Evolutionary conservation across 495 filamentous ascomycete genomes (phyloP).

Genomic region (Cercophora scortea): DNA sequence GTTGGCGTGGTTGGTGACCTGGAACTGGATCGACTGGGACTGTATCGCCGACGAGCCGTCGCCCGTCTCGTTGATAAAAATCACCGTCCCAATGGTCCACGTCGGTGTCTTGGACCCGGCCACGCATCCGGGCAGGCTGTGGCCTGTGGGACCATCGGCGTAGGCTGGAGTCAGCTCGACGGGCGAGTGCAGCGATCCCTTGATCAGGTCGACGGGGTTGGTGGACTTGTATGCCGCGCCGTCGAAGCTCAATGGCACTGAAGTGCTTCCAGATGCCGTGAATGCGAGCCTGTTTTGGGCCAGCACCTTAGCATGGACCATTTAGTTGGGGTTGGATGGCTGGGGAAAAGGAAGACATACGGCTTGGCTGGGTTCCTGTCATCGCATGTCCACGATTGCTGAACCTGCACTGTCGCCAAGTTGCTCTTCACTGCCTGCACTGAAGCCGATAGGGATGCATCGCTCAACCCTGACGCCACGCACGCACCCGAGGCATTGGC

Average conservation of each 20-base stretch:
- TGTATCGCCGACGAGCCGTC: not conserved
- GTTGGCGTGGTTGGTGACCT: slow-evolving; percentile 7
- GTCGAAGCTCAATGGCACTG: slow-evolving; percentile 2
- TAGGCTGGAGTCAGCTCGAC: slow-evolving; percentile 13
- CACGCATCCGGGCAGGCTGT: slow-evolving; percentile 7
- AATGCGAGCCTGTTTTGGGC: slow-evolving; percentile 1
- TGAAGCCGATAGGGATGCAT: not conserved
- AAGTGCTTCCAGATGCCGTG: slow-evolving; percentile 8
- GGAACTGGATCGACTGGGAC: slow-evolving; percentile 11
- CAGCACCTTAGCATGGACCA: not conserved
- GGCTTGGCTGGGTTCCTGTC: slow-evolving; percentile 4
- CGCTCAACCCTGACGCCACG: not conserved
- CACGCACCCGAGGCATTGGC: not conserved
- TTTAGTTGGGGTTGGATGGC: not conserved
- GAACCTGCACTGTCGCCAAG: not conserved
- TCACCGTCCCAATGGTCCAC: slow-evolving; percentile 8
- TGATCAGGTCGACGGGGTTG: slow-evolving; percentile 9
- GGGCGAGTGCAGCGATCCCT: slow-evolving; percentile 8
- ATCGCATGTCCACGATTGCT: slow-evolving; percentile 13
- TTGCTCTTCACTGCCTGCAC: not conserved
- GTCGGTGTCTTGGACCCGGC: slow-evolving; percentile 3
- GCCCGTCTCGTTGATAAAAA: slow-evolving; percentile 8
- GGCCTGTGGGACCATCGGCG: slow-evolving; percentile 8
- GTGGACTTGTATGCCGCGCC: slow-evolving; percentile 3
- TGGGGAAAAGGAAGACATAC: not conserved